Evolutionary conservation across 2,329 filamentous ascomycete genomes (phyloP), one percentile per base, ranked within the genome.

Genomic region (Blastomyces parvus): DNA sequence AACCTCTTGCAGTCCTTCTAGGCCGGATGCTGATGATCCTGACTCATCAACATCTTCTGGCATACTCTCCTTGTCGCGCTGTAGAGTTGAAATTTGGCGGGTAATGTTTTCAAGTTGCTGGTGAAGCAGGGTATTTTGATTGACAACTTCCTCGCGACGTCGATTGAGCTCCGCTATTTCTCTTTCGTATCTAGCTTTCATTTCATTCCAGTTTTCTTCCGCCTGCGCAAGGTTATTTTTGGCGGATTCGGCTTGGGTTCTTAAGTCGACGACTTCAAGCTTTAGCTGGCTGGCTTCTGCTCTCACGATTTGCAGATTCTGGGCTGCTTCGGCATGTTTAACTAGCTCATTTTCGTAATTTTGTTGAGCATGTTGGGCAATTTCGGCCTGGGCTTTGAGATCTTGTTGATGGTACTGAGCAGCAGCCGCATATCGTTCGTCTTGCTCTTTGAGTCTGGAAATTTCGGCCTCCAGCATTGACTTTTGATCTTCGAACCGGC

Each of bases 311-410:
- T 96, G 91, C 17, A 97, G 81, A 44, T 86, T 84, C 76, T 91
- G 92, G 14, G 93, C 90, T n/a, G 93, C 94, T 68, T 97, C 91
- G 1, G 92, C 93, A 76, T 99, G 94, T 78, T 94, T 97, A 70
- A 96, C 84, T 13, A 99, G 83, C 74, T 99, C 94, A 66, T 87
- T 87, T 74, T 99, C 95, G 72, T 99, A 99, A 69, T 94, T 92
- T 72, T 96, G 88, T 73, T 99, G 94, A 3, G 94, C 91, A 74
- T 91, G 89, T 61, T 91, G 87, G 2, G 94, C 91, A 70, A 99
- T 97, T 55, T 95, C 89, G 36, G 93, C 92, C 75, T 99, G 94
- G 0, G 90, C 88, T 66, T 94, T 92, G 52, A 97, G 84, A 70
- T 97, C 92, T 70, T 96, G 89, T 72, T 95, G 90, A 72, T 96